These are phyloP conservation scores for Acacia crassicarpa DNA, from an alignment of 306 rosid species.

Conservation along the genomic window DNA sequence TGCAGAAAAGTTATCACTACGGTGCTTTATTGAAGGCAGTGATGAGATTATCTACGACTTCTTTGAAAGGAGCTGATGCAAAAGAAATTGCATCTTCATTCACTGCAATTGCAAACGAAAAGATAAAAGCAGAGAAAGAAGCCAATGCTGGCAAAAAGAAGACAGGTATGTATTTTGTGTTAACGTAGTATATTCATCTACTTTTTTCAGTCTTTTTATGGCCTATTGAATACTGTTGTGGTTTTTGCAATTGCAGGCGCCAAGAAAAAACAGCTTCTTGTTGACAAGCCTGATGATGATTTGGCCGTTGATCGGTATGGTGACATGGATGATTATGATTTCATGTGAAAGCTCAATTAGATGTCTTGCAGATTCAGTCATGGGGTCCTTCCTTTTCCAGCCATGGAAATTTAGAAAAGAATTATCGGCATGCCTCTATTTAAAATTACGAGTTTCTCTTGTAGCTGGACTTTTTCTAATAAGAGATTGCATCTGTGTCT, in stretches of 20 bases:
- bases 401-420: constrained; percentile 42
- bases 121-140: constrained; percentile 93
- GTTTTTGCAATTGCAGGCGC: constrained; percentile 65
- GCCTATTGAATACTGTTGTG: neutral
- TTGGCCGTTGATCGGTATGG: constrained; percentile 52
- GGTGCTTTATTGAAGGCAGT: constrained; percentile 72
- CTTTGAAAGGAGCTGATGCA: constrained; percentile 92
- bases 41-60: constrained; percentile 82
- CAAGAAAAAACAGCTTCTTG: constrained; percentile 89
- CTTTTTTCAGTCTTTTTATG: neutral
- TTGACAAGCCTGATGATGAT: constrained; percentile 88
- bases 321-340: constrained; percentile 79
- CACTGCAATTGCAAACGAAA: constrained; percentile 92
- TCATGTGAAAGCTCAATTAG: constrained; percentile 64
- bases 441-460: constrained; percentile 32
- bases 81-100: constrained; percentile 94
- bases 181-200: neutral
- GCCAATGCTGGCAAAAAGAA: constrained; percentile 93
- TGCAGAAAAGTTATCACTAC: constrained; percentile 95
- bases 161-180: constrained; percentile 47
- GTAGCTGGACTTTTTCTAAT: constrained; percentile 35
- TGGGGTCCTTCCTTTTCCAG: constrained; percentile 33
- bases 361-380: constrained; percentile 33
- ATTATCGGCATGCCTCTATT: constrained; percentile 43
- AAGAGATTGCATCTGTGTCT: constrained; percentile 36